These are phyloP conservation scores for Volvox reticuliferus DNA, from an alignment of 139 green algal genomes.

Conservation along the genomic window DNA sequence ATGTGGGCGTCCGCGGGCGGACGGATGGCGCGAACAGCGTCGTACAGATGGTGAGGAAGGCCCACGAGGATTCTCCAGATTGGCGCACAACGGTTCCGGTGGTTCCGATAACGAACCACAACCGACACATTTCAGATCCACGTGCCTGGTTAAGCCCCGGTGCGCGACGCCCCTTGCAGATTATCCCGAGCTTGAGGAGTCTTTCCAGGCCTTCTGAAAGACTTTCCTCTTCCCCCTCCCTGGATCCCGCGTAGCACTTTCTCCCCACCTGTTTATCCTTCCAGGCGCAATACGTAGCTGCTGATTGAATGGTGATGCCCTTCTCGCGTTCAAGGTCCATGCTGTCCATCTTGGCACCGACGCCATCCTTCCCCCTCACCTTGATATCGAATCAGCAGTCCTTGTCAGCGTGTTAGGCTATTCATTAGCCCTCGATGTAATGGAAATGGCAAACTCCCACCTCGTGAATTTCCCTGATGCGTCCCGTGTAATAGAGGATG, in stretches of 20 bases:
- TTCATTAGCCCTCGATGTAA: too few species aligned
- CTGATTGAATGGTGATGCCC: conserved; percentile 99
- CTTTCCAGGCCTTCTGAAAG: too few species aligned
- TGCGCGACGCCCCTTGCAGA: neutral
- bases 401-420: neutral
- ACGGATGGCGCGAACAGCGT: too few species aligned
- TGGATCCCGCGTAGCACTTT: too few species aligned
- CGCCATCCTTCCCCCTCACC: conserved; percentile 96
- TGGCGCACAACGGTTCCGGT: too few species aligned
- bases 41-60: too few species aligned
- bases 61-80: too few species aligned
- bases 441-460: conserved; percentile 58
- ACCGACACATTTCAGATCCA: too few species aligned
- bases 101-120: too few species aligned
- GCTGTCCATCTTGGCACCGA: conserved; percentile 98
- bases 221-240: too few species aligned
- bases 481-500: conserved; percentile 98
- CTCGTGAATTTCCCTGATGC: conserved; percentile 98
- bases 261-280: conserved; percentile 79
- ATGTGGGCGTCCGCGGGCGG: neutral
- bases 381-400: conserved; percentile 38
- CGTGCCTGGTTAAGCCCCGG: neutral
- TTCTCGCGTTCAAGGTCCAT: conserved; percentile 99
- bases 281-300: conserved; percentile 94
- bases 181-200: neutral